Conservation (phyloP, 2,329 filamentous ascomycete species). For the Niveomyces coronatus region DNA sequence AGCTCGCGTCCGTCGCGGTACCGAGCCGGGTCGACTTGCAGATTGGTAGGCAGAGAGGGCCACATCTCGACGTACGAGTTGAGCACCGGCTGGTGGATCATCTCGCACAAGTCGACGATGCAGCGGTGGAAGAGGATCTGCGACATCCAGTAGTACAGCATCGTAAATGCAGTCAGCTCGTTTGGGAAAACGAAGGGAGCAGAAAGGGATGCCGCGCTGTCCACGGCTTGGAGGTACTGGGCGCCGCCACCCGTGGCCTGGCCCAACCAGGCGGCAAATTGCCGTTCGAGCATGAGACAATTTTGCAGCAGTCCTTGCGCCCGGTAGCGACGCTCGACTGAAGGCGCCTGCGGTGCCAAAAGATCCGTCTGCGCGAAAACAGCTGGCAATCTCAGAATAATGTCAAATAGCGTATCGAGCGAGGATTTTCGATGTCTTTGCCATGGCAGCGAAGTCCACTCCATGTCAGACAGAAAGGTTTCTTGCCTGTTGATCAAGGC, state of each 20-base stretch:
- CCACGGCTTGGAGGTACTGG: slow-evolving; percentile 19
- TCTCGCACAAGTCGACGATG: slow-evolving; percentile 34
- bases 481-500: slow-evolving; percentile 39
- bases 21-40: slow-evolving; percentile 30
- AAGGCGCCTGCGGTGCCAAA: slow-evolving; percentile 28
- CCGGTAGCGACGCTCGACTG: slow-evolving; percentile 30
- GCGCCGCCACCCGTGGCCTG: slow-evolving; percentile 28
- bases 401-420: slow-evolving; percentile 43
- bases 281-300: slow-evolving; percentile 36
- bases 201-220: slow-evolving; percentile 31
- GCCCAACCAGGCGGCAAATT: slow-evolving; percentile 38
- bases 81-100: slow-evolving; percentile 33
- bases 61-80: slow-evolving; percentile 30
- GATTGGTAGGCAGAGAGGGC: slow-evolving; percentile 26
- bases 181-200: slow-evolving; percentile 36
- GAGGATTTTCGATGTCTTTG: slow-evolving; percentile 38
- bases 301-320: slow-evolving; percentile 38
- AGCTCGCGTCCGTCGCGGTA: slow-evolving; percentile 35
- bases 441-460: slow-evolving; percentile 45
- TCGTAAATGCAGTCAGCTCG: slow-evolving; percentile 32
- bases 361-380: slow-evolving; percentile 36
- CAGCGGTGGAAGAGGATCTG: slow-evolving; percentile 39
- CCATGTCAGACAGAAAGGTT: slow-evolving; percentile 39
- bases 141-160: slow-evolving; percentile 45
- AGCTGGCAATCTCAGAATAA: slow-evolving; percentile 35